Percentiles rank a stretch among this genome's conserved stretches.
These are phyloP conservation scores for Pythium vanterpoolii DNA, from an alignment of 352 stramenopile species.

Conservation along the genomic window DNA sequence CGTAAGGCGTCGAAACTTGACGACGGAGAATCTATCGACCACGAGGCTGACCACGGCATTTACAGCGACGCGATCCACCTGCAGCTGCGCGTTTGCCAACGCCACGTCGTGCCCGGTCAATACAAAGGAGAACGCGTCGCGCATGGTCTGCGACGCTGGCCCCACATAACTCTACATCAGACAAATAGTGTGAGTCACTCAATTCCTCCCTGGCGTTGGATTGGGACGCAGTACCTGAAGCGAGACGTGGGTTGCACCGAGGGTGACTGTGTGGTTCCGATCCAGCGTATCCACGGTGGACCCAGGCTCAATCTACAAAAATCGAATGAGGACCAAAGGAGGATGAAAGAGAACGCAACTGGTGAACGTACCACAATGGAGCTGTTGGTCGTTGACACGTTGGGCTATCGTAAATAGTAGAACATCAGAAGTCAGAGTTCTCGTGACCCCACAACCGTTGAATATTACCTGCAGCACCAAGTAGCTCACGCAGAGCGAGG, in stretches of 20 bases:
- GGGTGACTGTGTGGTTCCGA: conserved; percentile 13
- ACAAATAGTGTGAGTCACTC: neutral
- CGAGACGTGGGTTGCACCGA: conserved; percentile 19
- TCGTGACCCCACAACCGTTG: neutral
- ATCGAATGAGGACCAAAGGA: neutral
- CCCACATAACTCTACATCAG: conserved; percentile 22
- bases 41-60: conserved; percentile 6
- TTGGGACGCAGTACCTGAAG: conserved; percentile 16
- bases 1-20: conserved; percentile 51
- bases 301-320: conserved; percentile 20
- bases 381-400: conserved; percentile 22
- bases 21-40: conserved; percentile 67
- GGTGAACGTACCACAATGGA: conserved; percentile 24
- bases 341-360: no score
- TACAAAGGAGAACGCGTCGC: conserved; percentile 14
- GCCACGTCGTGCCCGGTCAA: conserved; percentile 13
- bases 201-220: neutral
- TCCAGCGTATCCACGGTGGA: conserved; percentile 13
- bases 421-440: no score
- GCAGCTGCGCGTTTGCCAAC: conserved; percentile 23
- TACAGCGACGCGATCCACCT: conserved; percentile 5
- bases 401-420: no score
- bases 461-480: conserved; percentile 49
- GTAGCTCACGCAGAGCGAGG: conserved; percentile 50
- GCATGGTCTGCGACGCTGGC: conserved; percentile 10